Conservation (phyloP, 2,329 filamentous ascomycete species). For the Penicillium sp. region DNA sequence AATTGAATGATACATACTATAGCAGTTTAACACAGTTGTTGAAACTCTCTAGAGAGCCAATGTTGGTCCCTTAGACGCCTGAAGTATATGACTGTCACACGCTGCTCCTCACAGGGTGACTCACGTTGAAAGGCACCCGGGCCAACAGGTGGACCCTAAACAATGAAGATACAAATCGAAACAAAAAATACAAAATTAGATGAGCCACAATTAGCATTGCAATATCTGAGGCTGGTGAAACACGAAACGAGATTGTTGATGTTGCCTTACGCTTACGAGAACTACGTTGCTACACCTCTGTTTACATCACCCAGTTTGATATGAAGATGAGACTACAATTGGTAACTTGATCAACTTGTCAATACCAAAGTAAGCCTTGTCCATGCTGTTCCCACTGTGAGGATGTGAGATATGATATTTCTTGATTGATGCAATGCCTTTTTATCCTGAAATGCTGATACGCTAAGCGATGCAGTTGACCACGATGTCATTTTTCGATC, state of each 20-base stretch:
- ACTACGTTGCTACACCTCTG: background rate
- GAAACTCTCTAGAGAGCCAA: background rate
- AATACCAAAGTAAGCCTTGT: background rate
- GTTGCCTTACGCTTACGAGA: background rate
- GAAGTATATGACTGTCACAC: no score
- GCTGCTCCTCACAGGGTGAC: no score
- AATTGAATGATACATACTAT: no score
- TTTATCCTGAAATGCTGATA: constrained; percentile 1
- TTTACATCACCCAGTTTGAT: background rate
- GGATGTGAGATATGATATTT: background rate
- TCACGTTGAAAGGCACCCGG: no score
- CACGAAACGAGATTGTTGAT: background rate
- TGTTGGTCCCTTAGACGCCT: no score
- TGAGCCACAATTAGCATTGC: no score
- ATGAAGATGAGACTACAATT: background rate
- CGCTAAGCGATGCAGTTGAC: background rate
- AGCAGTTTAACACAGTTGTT: background rate
- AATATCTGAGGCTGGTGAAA: no score
- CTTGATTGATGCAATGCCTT: background rate
- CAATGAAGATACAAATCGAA: no score
- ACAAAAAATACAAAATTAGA: no score
- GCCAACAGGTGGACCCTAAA: no score
- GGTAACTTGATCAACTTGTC: background rate
- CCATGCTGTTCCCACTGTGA: background rate
- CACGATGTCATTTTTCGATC: background rate